Conservation (phyloP, 768 basidiomycete genomes). For the Exsudoporus frostii region DNA sequence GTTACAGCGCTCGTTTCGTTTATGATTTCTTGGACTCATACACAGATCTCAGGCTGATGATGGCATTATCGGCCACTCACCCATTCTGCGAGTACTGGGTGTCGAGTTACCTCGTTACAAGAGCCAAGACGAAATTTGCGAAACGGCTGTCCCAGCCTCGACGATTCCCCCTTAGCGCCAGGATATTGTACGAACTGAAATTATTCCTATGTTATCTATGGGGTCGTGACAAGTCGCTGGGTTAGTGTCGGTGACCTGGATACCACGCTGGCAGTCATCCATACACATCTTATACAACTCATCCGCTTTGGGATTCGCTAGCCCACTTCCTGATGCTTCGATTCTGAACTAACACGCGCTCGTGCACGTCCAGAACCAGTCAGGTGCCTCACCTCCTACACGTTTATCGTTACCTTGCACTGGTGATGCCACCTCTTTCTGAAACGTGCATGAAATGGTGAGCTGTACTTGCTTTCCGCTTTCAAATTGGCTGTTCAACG, state of each 20-base stretch:
- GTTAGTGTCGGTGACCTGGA: neutral
- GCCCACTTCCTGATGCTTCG: no score
- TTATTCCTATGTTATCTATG: neutral
- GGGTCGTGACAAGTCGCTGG: neutral
- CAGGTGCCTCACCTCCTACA: no score
- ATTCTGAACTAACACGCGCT: no score
- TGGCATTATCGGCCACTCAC: neutral
- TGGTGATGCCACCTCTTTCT: neutral
- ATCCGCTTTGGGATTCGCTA: neutral
- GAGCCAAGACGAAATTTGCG: neutral
- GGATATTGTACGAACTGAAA: neutral
- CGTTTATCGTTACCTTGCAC: neutral
- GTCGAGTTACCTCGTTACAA: neutral
- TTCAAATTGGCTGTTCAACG: neutral
- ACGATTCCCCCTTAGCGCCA: neutral
- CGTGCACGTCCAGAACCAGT: no score
- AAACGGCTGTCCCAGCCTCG: no score
- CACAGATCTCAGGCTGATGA: no score
- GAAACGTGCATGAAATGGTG: neutral
- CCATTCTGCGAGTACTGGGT: neutral
- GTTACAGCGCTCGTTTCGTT: no score
- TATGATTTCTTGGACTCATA: neutral
- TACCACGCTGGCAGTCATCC: neutral
- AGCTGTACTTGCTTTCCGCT: neutral
- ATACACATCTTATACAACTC: neutral